Conservation (phyloP, 768 basidiomycete genomes). For the Rubroboletus satanas region DNA sequence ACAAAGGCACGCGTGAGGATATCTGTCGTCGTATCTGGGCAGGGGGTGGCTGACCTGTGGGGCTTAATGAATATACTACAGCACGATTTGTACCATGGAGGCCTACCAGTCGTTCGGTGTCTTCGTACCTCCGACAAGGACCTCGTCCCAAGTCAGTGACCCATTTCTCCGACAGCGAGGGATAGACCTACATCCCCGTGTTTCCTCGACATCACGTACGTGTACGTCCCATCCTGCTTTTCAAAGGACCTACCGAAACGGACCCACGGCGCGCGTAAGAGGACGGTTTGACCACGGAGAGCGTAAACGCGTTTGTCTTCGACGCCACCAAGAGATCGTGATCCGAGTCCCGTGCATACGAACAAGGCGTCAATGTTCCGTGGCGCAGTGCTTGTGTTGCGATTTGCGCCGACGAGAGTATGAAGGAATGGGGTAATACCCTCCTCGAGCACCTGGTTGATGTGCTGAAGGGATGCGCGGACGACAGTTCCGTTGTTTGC, state of each 20-base stretch:
- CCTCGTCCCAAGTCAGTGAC: conserved; percentile 21
- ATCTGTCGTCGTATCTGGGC: conserved; percentile 41
- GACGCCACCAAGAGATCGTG: conserved; percentile 43
- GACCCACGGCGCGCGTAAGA: conserved; percentile 43
- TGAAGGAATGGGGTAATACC: neutral
- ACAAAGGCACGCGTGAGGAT: conserved; percentile 52
- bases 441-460: conserved; percentile 45
- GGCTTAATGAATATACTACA: neutral
- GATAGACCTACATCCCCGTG: conserved; percentile 35
- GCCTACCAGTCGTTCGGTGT: conserved; percentile 53
- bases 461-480: conserved; percentile 59
- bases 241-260: conserved; percentile 27
- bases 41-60: neutral
- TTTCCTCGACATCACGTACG: conserved; percentile 34
- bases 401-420: neutral
- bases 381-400: neutral
- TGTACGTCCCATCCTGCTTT: conserved; percentile 24
- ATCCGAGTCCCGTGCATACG: conserved; percentile 62
- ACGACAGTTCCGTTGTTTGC: conserved; percentile 52
- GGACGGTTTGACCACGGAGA: conserved; percentile 40
- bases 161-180: neutral
- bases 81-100: neutral
- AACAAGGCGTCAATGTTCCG: conserved; percentile 25
- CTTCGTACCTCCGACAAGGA: conserved; percentile 59
- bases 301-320: conserved; percentile 42